Conservation (phyloP, 768 basidiomycete genomes). For the Trichaptum fuscoviolaceum region DNA sequence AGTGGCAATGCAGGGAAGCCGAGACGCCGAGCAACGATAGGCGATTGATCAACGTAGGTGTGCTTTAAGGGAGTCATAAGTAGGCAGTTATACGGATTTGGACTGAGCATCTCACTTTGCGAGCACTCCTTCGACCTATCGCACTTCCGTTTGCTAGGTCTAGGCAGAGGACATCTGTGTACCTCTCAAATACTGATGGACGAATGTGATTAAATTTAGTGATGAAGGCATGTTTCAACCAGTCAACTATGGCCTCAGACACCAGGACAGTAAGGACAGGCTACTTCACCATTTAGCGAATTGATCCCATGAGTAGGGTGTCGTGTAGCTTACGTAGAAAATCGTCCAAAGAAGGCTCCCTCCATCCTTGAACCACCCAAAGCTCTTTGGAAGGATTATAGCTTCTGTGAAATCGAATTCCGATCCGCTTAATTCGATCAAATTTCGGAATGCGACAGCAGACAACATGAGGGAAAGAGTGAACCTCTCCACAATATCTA, state of each 20-base stretch:
- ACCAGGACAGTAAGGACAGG: constrained; percentile 87
- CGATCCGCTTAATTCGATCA: constrained; percentile 89
- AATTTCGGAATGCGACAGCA: constrained; percentile 88
- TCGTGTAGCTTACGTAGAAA: constrained; percentile 63
- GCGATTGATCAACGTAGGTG: constrained; percentile 92
- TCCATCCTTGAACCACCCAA: constrained; percentile 72
- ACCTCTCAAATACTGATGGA: constrained; percentile 91
- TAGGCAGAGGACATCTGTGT: constrained; percentile 90
- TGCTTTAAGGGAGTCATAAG: constrained; percentile 43
- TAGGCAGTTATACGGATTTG: not conserved
- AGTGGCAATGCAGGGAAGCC: constrained; percentile 93
- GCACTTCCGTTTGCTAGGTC: constrained; percentile 82
- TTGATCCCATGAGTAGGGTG: not conserved
- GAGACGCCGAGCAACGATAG: constrained; percentile 85
- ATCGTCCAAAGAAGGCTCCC: constrained; percentile 81
- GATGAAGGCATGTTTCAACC: constrained; percentile 99
- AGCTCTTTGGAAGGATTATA: constrained; percentile 73
- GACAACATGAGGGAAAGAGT: constrained; percentile 86
- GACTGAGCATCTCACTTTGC: constrained; percentile 49
- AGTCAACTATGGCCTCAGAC: constrained; percentile 94
- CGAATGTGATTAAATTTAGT: constrained; percentile 99
- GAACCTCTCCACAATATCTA: constrained; percentile 97
- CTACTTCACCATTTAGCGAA: constrained; percentile 32
- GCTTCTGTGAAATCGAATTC: constrained; percentile 78
- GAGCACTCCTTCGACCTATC: constrained; percentile 57